Evolutionary conservation across 345 rosid species (phyloP).

Genomic region (Pseudoturritis turrita): DNA sequence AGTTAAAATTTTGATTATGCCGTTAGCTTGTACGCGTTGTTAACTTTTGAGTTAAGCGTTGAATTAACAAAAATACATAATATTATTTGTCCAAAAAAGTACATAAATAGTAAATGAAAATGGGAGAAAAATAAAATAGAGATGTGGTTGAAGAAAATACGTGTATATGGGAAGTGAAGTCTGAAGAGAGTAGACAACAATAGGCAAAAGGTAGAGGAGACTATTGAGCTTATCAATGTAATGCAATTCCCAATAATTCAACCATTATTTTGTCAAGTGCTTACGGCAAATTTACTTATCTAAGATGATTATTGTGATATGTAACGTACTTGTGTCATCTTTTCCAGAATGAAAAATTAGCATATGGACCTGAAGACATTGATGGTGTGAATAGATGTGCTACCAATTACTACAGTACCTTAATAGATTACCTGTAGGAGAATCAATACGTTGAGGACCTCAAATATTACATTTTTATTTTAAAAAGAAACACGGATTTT

Average conservation of each 20-base stretch:
- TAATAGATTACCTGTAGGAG: not conserved
- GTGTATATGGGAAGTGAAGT: not conserved
- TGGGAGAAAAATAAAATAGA: not conserved
- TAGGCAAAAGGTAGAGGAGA: conserved; percentile 1
- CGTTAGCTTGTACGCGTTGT: not conserved
- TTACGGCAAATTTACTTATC: not conserved
- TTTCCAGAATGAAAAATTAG: not conserved
- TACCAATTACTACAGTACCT: not conserved
- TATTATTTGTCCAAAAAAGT: too few relatives aligned
- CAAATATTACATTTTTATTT: too few relatives aligned
- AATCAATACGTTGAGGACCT: not conserved
- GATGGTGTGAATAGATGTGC: conserved; percentile 2
- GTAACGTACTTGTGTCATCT: not conserved
- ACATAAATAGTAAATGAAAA: not conserved
- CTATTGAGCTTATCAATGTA: conserved; percentile 3
- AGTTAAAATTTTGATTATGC: not conserved
- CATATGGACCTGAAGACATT: conserved; percentile 12
- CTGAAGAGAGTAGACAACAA: not conserved
- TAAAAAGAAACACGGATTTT: too few relatives aligned
- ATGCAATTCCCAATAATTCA: conserved; percentile 21
- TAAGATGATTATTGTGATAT: not conserved
- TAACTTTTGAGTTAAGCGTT: not conserved
- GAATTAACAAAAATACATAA: not conserved
- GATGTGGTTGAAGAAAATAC: not conserved
- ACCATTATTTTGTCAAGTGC: not conserved